Conservation (phyloP, 345 rosid genomes). For the Laguncularia racemosa region DNA sequence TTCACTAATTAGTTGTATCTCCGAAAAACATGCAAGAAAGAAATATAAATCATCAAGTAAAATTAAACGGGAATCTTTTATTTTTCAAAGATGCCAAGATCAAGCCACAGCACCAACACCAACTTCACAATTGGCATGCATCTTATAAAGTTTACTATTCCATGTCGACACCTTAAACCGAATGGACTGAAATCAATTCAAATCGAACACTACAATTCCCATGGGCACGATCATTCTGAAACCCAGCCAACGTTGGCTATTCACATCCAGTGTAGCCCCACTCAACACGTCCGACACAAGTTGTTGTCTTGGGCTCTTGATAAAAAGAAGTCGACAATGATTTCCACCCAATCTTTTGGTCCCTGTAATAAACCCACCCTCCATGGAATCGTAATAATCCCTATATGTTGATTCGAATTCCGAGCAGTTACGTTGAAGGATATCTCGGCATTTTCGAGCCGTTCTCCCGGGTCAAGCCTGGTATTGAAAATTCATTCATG, state of each 20-base stretch:
- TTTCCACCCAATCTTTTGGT: slow-evolving; percentile 47
- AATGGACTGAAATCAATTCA: slow-evolving; percentile 42
- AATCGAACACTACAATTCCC: slow-evolving; percentile 55
- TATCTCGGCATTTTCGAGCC: slow-evolving; percentile 54
- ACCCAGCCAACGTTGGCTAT: slow-evolving; percentile 54
- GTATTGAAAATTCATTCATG: slow-evolving; percentile 39
- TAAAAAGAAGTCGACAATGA: slow-evolving; percentile 29
- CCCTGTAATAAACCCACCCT: slow-evolving; percentile 55
- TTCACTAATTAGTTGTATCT: too few relatives aligned
- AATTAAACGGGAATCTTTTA: slow-evolving; percentile 65
- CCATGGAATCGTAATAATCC: slow-evolving; percentile 49
- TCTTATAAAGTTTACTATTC: slow-evolving; percentile 47
- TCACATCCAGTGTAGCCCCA: slow-evolving; percentile 51
- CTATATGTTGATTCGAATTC: slow-evolving; percentile 63
- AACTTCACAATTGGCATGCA: slow-evolving; percentile 55
- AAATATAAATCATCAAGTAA: slow-evolving; percentile 30
- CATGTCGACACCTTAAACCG: slow-evolving; percentile 67
- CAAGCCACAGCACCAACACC: slow-evolving; percentile 54
- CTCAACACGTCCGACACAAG: slow-evolving; percentile 31
- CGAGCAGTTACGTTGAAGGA: slow-evolving; percentile 56
- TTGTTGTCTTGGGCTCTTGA: slow-evolving; percentile 76
- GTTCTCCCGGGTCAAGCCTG: slow-evolving; percentile 30
- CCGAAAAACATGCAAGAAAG: neutral
- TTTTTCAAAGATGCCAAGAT: slow-evolving; percentile 38
- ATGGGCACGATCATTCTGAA: slow-evolving; percentile 40